Evolutionary conservation across 148 eudicot species (phyloP).

Genomic region (Pharnaceum exiguum): DNA sequence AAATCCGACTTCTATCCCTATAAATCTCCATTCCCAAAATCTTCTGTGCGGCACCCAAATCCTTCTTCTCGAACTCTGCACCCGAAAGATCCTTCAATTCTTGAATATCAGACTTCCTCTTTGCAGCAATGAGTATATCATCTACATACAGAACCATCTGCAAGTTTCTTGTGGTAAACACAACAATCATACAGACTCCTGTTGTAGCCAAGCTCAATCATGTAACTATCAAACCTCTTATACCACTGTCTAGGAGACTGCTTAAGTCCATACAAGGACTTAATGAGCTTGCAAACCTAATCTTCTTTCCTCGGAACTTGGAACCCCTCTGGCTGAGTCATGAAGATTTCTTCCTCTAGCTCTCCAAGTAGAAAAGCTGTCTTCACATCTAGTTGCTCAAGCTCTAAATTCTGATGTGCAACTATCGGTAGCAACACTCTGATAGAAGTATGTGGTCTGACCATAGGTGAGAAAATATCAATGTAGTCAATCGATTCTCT

Average conservation of each 20-base stretch:
- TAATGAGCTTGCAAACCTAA: neutral
- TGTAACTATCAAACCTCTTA: conserved; percentile 3
- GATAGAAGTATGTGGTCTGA: neutral
- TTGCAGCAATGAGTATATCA: no score
- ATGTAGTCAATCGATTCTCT: neutral
- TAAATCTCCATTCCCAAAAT: conserved; percentile 8
- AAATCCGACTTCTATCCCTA: neutral
- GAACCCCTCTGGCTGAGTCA: conserved; percentile 6
- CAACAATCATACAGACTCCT: conserved; percentile 1
- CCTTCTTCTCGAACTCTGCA: conserved; percentile 9
- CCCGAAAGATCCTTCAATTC: neutral
- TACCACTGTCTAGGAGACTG: conserved; percentile 13
- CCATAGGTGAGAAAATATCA: neutral
- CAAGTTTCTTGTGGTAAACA: neutral
- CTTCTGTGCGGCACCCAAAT: neutral
- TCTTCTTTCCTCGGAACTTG: neutral
- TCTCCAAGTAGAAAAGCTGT: neutral
- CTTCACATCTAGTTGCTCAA: conserved; percentile 4
- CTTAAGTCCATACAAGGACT: conserved; percentile 1
- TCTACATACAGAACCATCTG: no score
- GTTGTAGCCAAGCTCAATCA: no score
- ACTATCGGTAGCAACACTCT: neutral
- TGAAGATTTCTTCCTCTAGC: conserved; percentile 4
- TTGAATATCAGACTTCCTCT: neutral
- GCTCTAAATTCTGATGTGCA: neutral